Conservation (phyloP, 768 basidiomycete genomes). For the Serendipita sp. region DNA sequence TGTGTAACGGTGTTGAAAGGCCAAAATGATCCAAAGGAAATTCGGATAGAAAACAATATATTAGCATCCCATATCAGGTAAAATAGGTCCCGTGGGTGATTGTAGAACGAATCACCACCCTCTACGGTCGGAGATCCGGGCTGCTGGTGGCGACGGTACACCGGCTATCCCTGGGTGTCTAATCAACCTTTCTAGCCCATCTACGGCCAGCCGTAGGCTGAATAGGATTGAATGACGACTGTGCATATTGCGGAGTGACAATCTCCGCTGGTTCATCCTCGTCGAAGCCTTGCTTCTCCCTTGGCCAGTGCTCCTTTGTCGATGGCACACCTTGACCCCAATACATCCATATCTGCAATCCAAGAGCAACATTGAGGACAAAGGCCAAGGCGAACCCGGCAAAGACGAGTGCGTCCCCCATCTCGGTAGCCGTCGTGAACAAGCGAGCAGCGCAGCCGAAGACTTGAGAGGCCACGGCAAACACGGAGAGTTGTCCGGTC, state of each 20-base stretch:
- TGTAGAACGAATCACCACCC: not conserved
- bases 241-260: constrained; percentile 28
- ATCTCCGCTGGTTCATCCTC: constrained; percentile 26
- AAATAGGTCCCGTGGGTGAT: not conserved
- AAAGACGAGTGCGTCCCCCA: constrained; percentile 63
- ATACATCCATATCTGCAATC: constrained; percentile 70
- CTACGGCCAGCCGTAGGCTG: constrained; percentile 34
- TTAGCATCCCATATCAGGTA: not conserved
- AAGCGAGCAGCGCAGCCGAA: constrained; percentile 80
- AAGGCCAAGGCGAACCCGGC: constrained; percentile 79
- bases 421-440: constrained; percentile 86
- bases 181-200: constrained; percentile 66
- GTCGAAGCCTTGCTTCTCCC: constrained; percentile 12
- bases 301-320: constrained; percentile 15
- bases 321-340: constrained; percentile 37
- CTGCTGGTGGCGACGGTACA: constrained; percentile 5
- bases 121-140: not conserved
- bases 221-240: constrained; percentile 23
- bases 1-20: not conserved
- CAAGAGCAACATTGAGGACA: constrained; percentile 67
- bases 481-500: constrained; percentile 88
- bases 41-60: constrained; percentile 5
- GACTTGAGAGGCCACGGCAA: constrained; percentile 81
- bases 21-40: no score
- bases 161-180: constrained; percentile 8